Base-by-base conservation (phyloP, 495 filamentous ascomycete genomes). In the Thermochaetoides thermophila region DNA sequence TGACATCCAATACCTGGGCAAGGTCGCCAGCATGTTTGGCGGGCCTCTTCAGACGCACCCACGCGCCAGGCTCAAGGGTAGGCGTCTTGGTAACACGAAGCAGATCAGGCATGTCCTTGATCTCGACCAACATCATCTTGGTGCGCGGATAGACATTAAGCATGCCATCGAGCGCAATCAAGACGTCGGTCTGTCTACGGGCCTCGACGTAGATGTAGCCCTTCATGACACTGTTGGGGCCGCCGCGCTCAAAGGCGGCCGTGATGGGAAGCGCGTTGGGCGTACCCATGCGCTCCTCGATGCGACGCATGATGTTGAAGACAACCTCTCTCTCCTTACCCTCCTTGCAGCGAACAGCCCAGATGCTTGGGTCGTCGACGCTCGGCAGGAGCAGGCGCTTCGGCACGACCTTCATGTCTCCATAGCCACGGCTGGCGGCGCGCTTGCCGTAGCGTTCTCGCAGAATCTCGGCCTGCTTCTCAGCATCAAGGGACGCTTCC, bases 201-300 rank as follows among this genome's bases (percentile, higher is more conserved):
- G 89, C 84, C 57, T 99, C 91, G 23, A 95, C 74, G 57, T 96
- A 99, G 49, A 99, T 74, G 56, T 86, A 87, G 21, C 91, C 91
- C 45, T 78, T 74, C 82, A 95, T 92, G 39, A 68, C 60, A 27
- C 67, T 68, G 26, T 58, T 56, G 15, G 76, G 66, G 20, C 76
- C 76, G 31, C 76, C 82, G 29, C 87, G 76, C 55, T 95, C 85
- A 42, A 99, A 95, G 9, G 84, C 89, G 0, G 81, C 79, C 3
- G 77, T 80, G 34, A 96, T 85, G 33, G 71, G 69, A 20, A 91
- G 57, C 28, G 81, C 76, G 28, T 83, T 73, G 32, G 81, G 78
- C 7, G 78, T 79, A n/a, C 68, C 63, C 5, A 66, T 46, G 21
- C 80, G 63, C 39, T 94, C 82, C 49, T 86, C 77, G 19, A 87